A percentile compares a stretch with the other conserved stretches of the same genome.
Conservation (phyloP, 805 yeast species). For the Kodamaea leandrae region DNA sequence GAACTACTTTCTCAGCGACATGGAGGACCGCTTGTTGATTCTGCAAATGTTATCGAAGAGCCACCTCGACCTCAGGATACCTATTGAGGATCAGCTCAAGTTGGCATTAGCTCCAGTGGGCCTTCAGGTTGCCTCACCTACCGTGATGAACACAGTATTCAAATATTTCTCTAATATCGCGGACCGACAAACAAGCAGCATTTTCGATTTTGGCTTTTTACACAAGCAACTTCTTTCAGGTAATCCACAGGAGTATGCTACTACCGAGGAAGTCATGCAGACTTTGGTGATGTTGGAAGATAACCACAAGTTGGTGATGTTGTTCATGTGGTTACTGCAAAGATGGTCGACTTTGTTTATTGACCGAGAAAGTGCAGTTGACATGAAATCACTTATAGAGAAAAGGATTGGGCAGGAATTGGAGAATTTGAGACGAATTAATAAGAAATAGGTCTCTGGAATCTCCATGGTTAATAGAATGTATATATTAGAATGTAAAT, state of each 20-base stretch:
- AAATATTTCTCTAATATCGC: slow-evolving; percentile 54
- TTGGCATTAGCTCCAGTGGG: slow-evolving; percentile 64
- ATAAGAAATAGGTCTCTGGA: slow-evolving; percentile 10
- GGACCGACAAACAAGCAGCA: slow-evolving; percentile 48
- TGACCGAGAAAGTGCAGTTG: slow-evolving; percentile 71
- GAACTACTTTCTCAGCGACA: slow-evolving; percentile 37
- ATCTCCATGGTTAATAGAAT: slow-evolving; percentile 4
- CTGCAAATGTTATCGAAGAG: slow-evolving; percentile 44
- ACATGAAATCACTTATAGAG: slow-evolving; percentile 69
- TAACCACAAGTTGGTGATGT: slow-evolving; percentile 61
- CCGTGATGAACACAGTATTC: slow-evolving; percentile 44
- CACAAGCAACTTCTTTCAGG: slow-evolving; percentile 23
- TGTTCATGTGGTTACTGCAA: slow-evolving; percentile 83
- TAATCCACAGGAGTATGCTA: slow-evolving; percentile 19
- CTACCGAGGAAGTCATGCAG: slow-evolving; percentile 20
- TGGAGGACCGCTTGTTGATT: slow-evolving; percentile 36
- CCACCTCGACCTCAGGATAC: slow-evolving; percentile 21
- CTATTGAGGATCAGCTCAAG: slow-evolving; percentile 55
- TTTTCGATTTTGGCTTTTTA: slow-evolving; percentile 49
- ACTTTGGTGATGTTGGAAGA: slow-evolving; percentile 48
- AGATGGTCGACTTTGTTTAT: slow-evolving; percentile 80
- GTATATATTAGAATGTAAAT: background rate
- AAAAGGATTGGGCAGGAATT: slow-evolving; percentile 52
- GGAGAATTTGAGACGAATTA: slow-evolving; percentile 23
- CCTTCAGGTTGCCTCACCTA: slow-evolving; percentile 28